Evolutionary conservation across 2,329 filamentous ascomycete species (phyloP).

Genomic region (Botrytis deweyae): DNA sequence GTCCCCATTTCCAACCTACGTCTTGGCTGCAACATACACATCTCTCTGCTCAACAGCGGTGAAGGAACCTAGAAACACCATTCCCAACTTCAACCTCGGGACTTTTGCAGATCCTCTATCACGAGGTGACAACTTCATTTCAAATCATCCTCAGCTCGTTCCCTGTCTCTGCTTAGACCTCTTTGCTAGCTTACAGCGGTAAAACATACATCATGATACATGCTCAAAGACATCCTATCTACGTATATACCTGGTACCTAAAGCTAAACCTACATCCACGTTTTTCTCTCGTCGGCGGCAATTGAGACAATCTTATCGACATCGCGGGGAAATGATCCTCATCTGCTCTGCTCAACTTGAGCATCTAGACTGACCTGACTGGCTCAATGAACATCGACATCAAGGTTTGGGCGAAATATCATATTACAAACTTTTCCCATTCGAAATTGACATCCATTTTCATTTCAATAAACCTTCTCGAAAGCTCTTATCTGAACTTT

Average conservation of each 20-base stretch:
- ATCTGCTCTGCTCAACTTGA: neutral
- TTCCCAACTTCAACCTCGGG: conserved; percentile 1
- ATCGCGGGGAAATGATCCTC: conserved; percentile 19
- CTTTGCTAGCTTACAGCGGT: neutral
- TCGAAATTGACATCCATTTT: neutral
- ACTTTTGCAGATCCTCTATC: conserved; percentile 3
- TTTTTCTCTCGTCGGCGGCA: conserved; percentile 17
- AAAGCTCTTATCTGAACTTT: neutral
- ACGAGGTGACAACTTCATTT: conserved; percentile 12
- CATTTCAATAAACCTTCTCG: neutral
- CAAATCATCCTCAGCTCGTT: neutral
- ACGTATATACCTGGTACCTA: neutral
- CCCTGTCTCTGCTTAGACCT: conserved; percentile 5
- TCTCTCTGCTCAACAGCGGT: conserved; percentile 16
- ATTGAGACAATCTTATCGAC: conserved; percentile 16
- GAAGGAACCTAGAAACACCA: conserved; percentile 8
- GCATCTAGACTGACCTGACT: conserved; percentile 5
- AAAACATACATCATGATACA: conserved; percentile 5
- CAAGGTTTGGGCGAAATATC: neutral
- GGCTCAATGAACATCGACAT: neutral
- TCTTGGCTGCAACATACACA: conserved; percentile 10
- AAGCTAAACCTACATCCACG: neutral
- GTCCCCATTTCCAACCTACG: neutral
- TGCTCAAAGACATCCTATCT: neutral
- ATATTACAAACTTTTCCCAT: neutral